Evolutionary conservation across 1,284 basidiomycete species (phyloP).

Genomic region (Cystobasidium pallidum): DNA sequence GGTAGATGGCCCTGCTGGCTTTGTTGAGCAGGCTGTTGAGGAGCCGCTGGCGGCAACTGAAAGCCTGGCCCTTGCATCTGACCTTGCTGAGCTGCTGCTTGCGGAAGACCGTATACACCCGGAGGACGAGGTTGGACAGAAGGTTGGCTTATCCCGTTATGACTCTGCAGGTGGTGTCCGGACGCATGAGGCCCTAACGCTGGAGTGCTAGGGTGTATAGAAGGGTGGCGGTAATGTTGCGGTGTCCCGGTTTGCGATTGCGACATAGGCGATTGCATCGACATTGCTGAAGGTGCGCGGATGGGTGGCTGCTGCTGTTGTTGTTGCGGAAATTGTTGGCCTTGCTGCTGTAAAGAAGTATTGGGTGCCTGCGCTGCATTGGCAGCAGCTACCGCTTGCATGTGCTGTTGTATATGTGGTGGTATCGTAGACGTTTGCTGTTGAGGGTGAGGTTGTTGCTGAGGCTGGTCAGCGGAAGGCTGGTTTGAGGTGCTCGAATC

Average conservation of each 20-base stretch:
- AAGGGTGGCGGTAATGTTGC: conserved; percentile 34
- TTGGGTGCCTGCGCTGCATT: conserved; percentile 4
- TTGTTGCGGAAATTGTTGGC: neutral
- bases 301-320: conserved; percentile 16
- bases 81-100: conserved; percentile 4
- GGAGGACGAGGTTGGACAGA: neutral
- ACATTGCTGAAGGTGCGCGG: conserved; percentile 24
- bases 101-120: conserved; percentile 3
- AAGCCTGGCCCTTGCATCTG: neutral
- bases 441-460: neutral
- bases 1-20: conserved; percentile 16
- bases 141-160: conserved; percentile 10
- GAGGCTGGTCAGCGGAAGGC: neutral
- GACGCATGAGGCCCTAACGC: neutral
- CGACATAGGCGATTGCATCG: conserved; percentile 23
- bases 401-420: conserved; percentile 41
- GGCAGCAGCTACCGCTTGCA: conserved; percentile 18
- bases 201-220: conserved; percentile 17
- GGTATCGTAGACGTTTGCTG: conserved; percentile 29
- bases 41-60: neutral
- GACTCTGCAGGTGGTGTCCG: conserved; percentile 11
- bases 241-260: neutral
- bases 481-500: neutral
- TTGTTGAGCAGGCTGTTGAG: neutral
- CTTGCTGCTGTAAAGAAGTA: neutral